phyloP scores from a whole-genome alignment of 2,329 filamentous ascomycete genomes.

The Aspergillus unguis region DNA sequence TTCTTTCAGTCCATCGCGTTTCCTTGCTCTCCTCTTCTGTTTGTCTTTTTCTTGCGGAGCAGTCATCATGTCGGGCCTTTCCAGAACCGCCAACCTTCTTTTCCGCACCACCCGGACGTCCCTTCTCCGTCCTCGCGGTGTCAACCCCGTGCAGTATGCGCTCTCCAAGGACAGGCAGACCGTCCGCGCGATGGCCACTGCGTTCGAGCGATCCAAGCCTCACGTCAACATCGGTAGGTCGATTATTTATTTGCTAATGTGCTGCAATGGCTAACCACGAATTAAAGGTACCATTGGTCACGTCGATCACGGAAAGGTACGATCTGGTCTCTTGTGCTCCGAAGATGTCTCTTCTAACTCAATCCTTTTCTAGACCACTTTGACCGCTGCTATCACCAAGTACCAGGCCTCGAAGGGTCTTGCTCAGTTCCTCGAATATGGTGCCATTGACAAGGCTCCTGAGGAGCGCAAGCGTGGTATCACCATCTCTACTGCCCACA shows the following conservation, averaged over 20 bases:
- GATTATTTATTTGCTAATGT: not conserved
- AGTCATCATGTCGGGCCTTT: slow-evolving; percentile 72
- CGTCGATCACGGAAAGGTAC: slow-evolving; percentile 98
- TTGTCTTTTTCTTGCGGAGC: slow-evolving; percentile 30
- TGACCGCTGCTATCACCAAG: slow-evolving; percentile 98
- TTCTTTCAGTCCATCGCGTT: slow-evolving; percentile 29
- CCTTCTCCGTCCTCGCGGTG: slow-evolving; percentile 63
- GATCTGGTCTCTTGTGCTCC: slow-evolving; percentile 13
- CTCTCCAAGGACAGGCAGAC: slow-evolving; percentile 45
- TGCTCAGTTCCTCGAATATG: slow-evolving; percentile 95
- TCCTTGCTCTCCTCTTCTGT: slow-evolving; percentile 26
- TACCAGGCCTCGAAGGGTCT: slow-evolving; percentile 91
- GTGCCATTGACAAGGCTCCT: slow-evolving; percentile 96
- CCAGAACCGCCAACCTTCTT: slow-evolving; percentile 74
- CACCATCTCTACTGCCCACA: slow-evolving; percentile 96
- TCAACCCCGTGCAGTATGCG: slow-evolving; percentile 70
- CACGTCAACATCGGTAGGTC: slow-evolving; percentile 92
- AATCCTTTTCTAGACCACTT: slow-evolving; percentile 68
- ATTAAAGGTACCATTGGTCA: slow-evolving; percentile 88
- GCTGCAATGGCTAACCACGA: not conserved
- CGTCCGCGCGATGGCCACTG: slow-evolving; percentile 57
- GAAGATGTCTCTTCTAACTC: slow-evolving; percentile 13
- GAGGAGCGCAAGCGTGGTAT: slow-evolving; percentile 99
- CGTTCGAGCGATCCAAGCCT: slow-evolving; percentile 86
- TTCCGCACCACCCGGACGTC: slow-evolving; percentile 76